Percentiles rank a stretch among this genome's conserved stretches.
Evolutionary conservation across 2,329 filamentous ascomycete genomes (phyloP).

Genomic region (Sclerotinia subarctica): DNA sequence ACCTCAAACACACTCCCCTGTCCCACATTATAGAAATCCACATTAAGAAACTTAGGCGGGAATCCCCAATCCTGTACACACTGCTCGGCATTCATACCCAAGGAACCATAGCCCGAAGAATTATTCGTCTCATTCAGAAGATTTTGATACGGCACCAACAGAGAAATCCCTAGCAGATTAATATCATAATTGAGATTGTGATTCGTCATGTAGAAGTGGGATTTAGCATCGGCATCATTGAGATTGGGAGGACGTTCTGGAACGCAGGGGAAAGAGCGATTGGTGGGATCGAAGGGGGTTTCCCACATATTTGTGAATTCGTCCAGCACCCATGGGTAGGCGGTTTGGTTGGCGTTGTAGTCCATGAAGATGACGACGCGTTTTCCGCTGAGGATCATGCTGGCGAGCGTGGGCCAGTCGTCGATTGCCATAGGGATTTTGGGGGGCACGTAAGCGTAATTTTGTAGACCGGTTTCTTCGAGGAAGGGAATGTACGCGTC

Average conservation of each 20-base stretch:
- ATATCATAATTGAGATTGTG: slow-evolving; percentile 87
- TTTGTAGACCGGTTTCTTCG: slow-evolving; percentile 65
- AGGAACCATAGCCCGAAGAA: slow-evolving; percentile 59
- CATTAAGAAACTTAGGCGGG: slow-evolving; percentile 74
- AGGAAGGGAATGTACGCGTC: slow-evolving; percentile 65
- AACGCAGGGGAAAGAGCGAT: slow-evolving; percentile 69
- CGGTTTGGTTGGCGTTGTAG: slow-evolving; percentile 72
- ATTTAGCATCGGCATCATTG: slow-evolving; percentile 48
- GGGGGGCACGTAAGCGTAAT: slow-evolving; percentile 71
- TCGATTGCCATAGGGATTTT: slow-evolving; percentile 66
- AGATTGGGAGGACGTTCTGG: slow-evolving; percentile 73
- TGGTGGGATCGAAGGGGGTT: slow-evolving; percentile 65
- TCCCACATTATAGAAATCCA: slow-evolving; percentile 74
- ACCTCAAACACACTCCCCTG: slow-evolving; percentile 75
- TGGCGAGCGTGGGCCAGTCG: slow-evolving; percentile 79
- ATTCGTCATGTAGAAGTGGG: slow-evolving; percentile 78
- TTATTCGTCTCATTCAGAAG: slow-evolving; percentile 71
- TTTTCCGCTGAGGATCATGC: slow-evolving; percentile 69
- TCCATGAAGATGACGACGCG: slow-evolving; percentile 80
- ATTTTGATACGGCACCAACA: slow-evolving; percentile 71
- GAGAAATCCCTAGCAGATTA: slow-evolving; percentile 56
- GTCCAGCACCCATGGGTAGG: slow-evolving; percentile 80
- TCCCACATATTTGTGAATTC: slow-evolving; percentile 90
- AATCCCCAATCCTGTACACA: slow-evolving; percentile 62
- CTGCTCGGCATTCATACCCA: slow-evolving; percentile 61